These are phyloP conservation scores for Suillus decipiens DNA, from an alignment of 768 basidiomycete species.

Conservation along the genomic window DNA sequence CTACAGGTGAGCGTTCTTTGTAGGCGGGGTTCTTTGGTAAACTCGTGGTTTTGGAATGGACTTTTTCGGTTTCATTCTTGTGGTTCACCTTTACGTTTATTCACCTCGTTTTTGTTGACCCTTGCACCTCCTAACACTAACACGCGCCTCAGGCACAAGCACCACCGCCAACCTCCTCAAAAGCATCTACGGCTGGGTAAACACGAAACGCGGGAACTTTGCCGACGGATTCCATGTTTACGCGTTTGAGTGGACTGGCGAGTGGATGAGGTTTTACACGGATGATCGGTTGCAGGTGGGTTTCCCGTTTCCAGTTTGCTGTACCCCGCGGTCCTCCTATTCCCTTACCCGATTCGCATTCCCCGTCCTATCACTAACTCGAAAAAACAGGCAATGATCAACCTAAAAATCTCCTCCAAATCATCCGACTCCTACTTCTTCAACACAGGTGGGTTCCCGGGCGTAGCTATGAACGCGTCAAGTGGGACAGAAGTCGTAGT, in stretches of 20 bases:
- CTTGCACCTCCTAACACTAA: not conserved
- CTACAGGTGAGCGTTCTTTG: conserved; percentile 19
- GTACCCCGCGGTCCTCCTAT: not conserved
- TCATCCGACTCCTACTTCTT: conserved; percentile 51
- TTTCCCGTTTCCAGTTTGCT: not conserved
- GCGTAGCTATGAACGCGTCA: conserved; percentile 45
- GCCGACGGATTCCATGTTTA: conserved; percentile 54
- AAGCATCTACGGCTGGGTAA: conserved; percentile 39
- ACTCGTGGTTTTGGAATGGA: not conserved
- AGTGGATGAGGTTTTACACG: conserved; percentile 55
- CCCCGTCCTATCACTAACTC: not conserved
- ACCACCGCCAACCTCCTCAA: conserved; percentile 30
- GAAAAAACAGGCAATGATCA: conserved; percentile 44
- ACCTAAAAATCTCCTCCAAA: conserved; percentile 43
- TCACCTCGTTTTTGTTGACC: not conserved
- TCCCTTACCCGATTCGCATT: not conserved
- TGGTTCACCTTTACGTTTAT: not conserved
- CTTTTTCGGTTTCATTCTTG: not conserved
- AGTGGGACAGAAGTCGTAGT: conserved; percentile 41
- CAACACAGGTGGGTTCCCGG: conserved; percentile 51
- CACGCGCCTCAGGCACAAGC: not conserved
- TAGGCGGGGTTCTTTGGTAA: not conserved
- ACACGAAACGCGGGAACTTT: conserved; percentile 44
- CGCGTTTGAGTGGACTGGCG: conserved; percentile 59
- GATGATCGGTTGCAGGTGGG: conserved; percentile 44